A percentile compares a stretch with the other conserved stretches of the same genome.
Conservation (phyloP, 73 alveolate genomes). For the Tetrahymena borealis region DNA sequence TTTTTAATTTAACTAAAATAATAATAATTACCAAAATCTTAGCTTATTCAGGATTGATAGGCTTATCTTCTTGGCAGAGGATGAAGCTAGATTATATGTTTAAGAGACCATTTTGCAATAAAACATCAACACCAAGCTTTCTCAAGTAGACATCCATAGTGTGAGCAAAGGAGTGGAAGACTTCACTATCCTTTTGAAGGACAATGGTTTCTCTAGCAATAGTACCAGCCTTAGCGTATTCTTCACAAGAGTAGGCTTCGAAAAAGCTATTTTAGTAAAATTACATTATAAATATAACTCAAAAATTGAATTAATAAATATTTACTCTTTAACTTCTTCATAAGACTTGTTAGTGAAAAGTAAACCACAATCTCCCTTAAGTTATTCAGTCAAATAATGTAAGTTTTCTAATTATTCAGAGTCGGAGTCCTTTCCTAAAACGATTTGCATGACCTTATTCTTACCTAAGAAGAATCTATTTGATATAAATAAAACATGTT, state of each 20-base stretch:
- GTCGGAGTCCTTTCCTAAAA: conserved; percentile 46
- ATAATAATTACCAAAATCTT: conserved; percentile 29
- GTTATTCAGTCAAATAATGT: conserved; percentile 41
- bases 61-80: conserved; percentile 21
- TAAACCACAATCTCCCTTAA: conserved; percentile 64
- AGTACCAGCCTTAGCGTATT: conserved; percentile 36
- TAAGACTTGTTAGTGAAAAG: conserved; percentile 48
- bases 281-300: background rate
- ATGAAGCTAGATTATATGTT: conserved; percentile 4
- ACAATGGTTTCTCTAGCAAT: conserved; percentile 13
- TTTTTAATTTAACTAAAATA: conserved; percentile 12
- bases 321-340: conserved; percentile 42
- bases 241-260: conserved; percentile 2
- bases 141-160: conserved; percentile 32
- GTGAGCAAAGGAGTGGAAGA: conserved; percentile 9
- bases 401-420: conserved; percentile 45
- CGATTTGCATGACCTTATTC: conserved; percentile 84
- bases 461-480: conserved; percentile 77
- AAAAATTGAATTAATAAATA: background rate
- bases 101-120: conserved; percentile 12
- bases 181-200: conserved; percentile 13
- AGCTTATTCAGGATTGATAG: conserved; percentile 20
- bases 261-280: conserved; percentile 2
- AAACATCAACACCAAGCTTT: conserved; percentile 28
- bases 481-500: background rate